These are phyloP conservation scores for Pyricularia pennisetigena DNA, from an alignment of 2,329 filamentous ascomycete species.

Conservation along the genomic window DNA sequence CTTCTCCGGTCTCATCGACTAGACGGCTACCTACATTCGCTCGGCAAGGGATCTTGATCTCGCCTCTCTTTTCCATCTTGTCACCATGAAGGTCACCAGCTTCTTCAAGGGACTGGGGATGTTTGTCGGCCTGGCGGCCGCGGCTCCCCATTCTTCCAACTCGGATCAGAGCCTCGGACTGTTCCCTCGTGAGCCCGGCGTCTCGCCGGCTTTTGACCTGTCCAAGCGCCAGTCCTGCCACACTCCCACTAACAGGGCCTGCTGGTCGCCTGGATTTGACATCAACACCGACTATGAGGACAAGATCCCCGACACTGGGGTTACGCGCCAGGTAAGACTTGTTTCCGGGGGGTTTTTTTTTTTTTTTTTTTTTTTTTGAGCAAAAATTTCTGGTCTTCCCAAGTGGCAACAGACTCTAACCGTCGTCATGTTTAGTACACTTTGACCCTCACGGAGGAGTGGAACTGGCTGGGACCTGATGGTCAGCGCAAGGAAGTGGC, in stretches of 20 bases:
- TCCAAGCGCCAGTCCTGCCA: conserved; percentile 10
- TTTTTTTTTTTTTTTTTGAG: no score
- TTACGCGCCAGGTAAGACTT: conserved; percentile 7
- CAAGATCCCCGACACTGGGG: conserved; percentile 9
- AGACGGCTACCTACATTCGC: not conserved
- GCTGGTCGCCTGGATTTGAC: conserved; percentile 12
- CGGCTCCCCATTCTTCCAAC: not conserved
- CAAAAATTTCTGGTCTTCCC: no score
- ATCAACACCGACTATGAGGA: conserved; percentile 15
- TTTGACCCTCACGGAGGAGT: conserved; percentile 10
- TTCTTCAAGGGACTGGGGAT: conserved; percentile 2
- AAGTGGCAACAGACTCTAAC: not conserved
- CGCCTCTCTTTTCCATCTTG: not conserved
- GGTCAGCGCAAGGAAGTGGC: conserved; percentile 11
- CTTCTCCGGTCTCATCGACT: not conserved
- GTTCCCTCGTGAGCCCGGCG: not conserved
- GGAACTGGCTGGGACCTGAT: conserved; percentile 12
- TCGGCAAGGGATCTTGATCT: not conserved
- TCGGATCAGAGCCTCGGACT: not conserved
- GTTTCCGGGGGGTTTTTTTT: no score
- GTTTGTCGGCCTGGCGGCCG: not conserved
- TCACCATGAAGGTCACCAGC: not conserved
- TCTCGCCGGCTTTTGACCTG: not conserved
- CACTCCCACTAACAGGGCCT: conserved; percentile 9
- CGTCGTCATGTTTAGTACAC: conserved; percentile 6